Conservation (phyloP, 2,329 filamentous ascomycete genomes). For the Plenodomus tracheiphilus region DNA sequence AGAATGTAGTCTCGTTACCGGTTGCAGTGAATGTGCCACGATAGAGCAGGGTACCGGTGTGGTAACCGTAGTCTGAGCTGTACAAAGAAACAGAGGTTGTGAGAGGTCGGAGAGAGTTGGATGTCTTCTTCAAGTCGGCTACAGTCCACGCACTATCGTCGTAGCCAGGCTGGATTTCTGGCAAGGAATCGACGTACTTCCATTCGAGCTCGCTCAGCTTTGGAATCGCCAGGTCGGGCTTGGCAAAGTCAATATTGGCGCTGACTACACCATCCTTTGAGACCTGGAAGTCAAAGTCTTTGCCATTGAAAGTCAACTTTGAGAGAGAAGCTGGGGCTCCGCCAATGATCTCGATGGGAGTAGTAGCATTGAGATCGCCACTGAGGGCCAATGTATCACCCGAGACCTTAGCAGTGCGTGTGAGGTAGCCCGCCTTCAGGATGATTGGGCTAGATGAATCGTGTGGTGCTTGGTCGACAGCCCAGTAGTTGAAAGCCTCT, state of each 20-base stretch:
- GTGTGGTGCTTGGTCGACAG: slow-evolving; percentile 53
- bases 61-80: slow-evolving; percentile 72
- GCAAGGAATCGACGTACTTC: slow-evolving; percentile 72
- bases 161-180: slow-evolving; percentile 66
- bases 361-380: slow-evolving; percentile 74
- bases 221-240: slow-evolving; percentile 59
- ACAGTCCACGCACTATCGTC: slow-evolving; percentile 69
- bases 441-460: slow-evolving; percentile 53
- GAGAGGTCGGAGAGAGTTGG: slow-evolving; percentile 61
- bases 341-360: slow-evolving; percentile 69
- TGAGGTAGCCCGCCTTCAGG: slow-evolving; percentile 65
- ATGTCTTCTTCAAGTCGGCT: slow-evolving; percentile 62
- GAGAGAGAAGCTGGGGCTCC: slow-evolving; percentile 57
- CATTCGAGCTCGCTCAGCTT: slow-evolving; percentile 63
- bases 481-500: slow-evolving; percentile 71
- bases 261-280: slow-evolving; percentile 55
- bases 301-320: slow-evolving; percentile 65
- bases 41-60: slow-evolving; percentile 70
- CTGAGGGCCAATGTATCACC: slow-evolving; percentile 63
- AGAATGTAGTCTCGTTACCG: slow-evolving; percentile 62
- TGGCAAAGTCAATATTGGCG: slow-evolving; percentile 54
- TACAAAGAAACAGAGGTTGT: slow-evolving; percentile 68
- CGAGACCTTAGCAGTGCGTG: slow-evolving; percentile 62
- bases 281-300: slow-evolving; percentile 44
- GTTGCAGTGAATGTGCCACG: slow-evolving; percentile 69